These are phyloP conservation scores for Thermochaetoides thermophila DNA, from an alignment of 495 filamentous ascomycete species.

Conservation along the genomic window DNA sequence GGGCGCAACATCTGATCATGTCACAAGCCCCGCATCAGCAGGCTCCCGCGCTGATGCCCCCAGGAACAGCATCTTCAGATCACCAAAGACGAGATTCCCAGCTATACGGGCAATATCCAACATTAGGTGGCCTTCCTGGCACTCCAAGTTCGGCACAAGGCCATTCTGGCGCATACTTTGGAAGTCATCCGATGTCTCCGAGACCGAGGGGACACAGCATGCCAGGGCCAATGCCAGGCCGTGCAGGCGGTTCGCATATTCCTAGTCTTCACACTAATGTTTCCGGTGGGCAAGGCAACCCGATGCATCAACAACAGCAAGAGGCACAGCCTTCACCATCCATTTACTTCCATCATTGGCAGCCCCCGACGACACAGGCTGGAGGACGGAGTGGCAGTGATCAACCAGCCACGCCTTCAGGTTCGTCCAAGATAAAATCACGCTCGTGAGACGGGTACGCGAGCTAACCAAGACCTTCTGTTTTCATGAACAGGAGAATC, in stretches of 20 bases:
- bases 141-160: slow-evolving; percentile 31
- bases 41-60: slow-evolving; percentile 36
- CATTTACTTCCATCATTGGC: slow-evolving; percentile 88
- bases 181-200: slow-evolving; percentile 27
- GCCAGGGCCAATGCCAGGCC: slow-evolving; percentile 16
- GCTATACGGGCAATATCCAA: slow-evolving; percentile 27
- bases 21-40: slow-evolving; percentile 36
- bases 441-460: slow-evolving; percentile 31
- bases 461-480: slow-evolving; percentile 32
- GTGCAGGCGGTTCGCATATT: slow-evolving; percentile 12
- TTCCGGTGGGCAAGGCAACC: slow-evolving; percentile 11
- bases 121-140: slow-evolving; percentile 26
- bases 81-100: slow-evolving; percentile 30
- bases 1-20: slow-evolving; percentile 56
- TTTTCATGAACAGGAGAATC: slow-evolving; percentile 38
- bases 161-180: slow-evolving; percentile 17
- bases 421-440: slow-evolving; percentile 45
- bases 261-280: slow-evolving; percentile 23
- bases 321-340: slow-evolving; percentile 42
- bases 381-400: slow-evolving; percentile 34
- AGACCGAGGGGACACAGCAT: slow-evolving; percentile 27
- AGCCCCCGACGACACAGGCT: slow-evolving; percentile 53
- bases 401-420: slow-evolving; percentile 50
- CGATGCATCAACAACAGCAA: slow-evolving; percentile 12
- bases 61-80: slow-evolving; percentile 31